phyloP scores from a whole-genome alignment of 129 eudicot species.

The Lactuca saligna region DNA sequence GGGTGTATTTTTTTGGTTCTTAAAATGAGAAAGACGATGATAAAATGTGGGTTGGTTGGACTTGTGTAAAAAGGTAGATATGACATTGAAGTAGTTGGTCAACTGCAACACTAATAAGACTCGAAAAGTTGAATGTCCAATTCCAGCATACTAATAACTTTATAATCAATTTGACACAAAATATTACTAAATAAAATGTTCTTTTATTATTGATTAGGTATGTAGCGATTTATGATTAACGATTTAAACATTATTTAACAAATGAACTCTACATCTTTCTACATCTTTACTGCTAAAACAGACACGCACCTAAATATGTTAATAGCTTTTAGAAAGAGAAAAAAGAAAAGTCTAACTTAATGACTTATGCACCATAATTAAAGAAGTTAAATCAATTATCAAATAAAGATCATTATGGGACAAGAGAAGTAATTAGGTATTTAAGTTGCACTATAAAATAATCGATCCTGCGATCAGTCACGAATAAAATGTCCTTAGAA shows the following conservation, averaged over 20 bases:
- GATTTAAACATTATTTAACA: too few relatives aligned
- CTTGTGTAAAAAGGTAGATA: slow-evolving; percentile 16
- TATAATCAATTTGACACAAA: neutral
- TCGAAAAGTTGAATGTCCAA: neutral
- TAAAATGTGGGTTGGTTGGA: slow-evolving; percentile 31
- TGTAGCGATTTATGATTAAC: neutral
- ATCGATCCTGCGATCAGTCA: too few relatives aligned
- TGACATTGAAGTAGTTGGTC: slow-evolving; percentile 30
- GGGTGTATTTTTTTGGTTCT: neutral
- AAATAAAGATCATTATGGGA: too few relatives aligned
- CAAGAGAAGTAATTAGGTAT: too few relatives aligned
- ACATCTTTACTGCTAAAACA: too few relatives aligned
- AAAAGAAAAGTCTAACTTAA: too few relatives aligned
- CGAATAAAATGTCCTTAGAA: too few relatives aligned
- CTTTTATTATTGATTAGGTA: neutral
- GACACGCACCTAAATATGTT: too few relatives aligned
- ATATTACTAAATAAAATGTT: too few relatives aligned
- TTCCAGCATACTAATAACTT: neutral
- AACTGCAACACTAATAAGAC: slow-evolving; percentile 20
- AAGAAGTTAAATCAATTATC: neutral
- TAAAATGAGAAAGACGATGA: slow-evolving; percentile 10
- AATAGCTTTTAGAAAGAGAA: too few relatives aligned
- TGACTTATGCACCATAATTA: neutral
- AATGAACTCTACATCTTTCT: too few relatives aligned
- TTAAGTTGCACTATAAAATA: too few relatives aligned